These are phyloP conservation scores for Paramecium pentaurelia DNA, from an alignment of 73 alveolate genomes.

Conservation along the genomic window DNA sequence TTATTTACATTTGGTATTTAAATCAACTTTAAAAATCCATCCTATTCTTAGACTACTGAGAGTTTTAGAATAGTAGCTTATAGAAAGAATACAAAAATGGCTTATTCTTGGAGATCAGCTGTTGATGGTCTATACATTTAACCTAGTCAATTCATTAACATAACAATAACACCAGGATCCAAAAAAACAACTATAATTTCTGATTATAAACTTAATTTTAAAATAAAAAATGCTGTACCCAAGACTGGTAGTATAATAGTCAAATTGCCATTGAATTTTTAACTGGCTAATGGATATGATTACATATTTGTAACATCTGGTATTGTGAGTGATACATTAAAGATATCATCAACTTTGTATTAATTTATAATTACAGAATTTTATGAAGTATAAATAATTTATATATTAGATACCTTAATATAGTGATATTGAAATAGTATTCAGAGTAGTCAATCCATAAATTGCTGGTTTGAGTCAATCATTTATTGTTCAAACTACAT, in stretches of 20 bases:
- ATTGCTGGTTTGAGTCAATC: neutral
- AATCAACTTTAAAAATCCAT: conserved; percentile 60
- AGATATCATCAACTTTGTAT: neutral
- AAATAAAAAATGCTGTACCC: conserved; percentile 35
- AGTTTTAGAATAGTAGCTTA: conserved; percentile 47
- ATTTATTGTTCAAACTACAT: neutral
- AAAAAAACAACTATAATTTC: conserved; percentile 45
- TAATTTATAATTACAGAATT: neutral
- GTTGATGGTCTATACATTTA: conserved; percentile 57
- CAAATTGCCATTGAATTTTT: conserved; percentile 14
- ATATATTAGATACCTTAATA: neutral
- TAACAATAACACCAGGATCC: conserved; percentile 46
- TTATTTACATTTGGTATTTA: conserved; percentile 33
- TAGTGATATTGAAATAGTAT: neutral
- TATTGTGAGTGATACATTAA: neutral
- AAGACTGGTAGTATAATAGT: conserved; percentile 23
- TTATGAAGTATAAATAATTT: neutral
- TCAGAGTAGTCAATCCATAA: conserved; percentile 13
- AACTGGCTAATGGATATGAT: conserved; percentile 48
- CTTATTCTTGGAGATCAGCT: conserved; percentile 54
- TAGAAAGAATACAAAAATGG: conserved; percentile 55
- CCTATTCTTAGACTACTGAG: conserved; percentile 58
- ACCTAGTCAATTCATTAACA: conserved; percentile 50
- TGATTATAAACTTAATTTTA: neutral
- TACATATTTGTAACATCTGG: neutral